Evolutionary conservation across 257 asterid species (phyloP), one percentile per base, ranked within the genome.

Genomic region (Solanum medicagineum): DNA sequence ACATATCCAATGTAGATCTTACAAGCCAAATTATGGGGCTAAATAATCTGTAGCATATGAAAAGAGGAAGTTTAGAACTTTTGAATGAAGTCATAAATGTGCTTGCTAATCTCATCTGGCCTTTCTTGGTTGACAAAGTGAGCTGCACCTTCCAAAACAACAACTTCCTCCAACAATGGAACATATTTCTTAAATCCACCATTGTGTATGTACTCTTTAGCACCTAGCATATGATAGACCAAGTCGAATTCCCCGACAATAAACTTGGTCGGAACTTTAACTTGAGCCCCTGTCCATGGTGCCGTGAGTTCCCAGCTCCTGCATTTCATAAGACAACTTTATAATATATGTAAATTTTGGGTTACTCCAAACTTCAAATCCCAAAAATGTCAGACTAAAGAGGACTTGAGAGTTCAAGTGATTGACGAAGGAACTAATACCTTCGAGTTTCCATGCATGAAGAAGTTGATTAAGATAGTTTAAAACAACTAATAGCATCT

Each of bases 281-380:
- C 87, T 81, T 87, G 45, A 0, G 89, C 87, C 16, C 89, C 87
- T 10, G 81, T 55, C 89, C 89, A 87, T 0, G 89, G 86, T 9
- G 87, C 89, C 8, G 73, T 57, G n/a, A 80, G 80, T 85, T 87
- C 87, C 87, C 86, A 70, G 59, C 36, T 85, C 47, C 89, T 87
- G 87, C 81, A 45, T 55, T 80, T 49, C 20, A 36, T 19, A n/a
- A 3, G 49, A 1, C 13, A 32, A 32, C 24, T 16, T 68, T 13
- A 44, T 12, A 32, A 62, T 54, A 13, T 49, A 55, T 45, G 59
- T 20, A 44, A 20, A 22, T 17, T 16, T 55, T 17, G 79, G 12
- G 51, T 15, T 8, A 68, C 14, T 70, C 73, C 79, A 40, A 42
- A 19, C 12, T 70, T 70, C 9, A 70, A 4, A 70, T 70, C 11